These are phyloP conservation scores for Candida orba DNA, from an alignment of 805 yeast species.

Conservation along the genomic window DNA sequence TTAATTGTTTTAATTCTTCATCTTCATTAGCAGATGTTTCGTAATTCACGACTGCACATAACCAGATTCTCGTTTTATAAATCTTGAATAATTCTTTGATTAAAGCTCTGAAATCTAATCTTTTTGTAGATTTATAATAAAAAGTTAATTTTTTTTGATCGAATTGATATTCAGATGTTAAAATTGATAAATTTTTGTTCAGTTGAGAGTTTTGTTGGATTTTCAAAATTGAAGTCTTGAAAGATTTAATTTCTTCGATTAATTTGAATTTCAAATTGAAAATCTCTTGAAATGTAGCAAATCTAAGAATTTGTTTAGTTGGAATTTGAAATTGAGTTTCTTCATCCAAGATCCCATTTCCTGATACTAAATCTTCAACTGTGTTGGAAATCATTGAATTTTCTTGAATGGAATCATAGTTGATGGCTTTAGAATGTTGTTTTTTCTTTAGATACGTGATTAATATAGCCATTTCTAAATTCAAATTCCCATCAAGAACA, in stretches of 20 bases:
- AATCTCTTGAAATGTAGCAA: slow-evolving; percentile 68
- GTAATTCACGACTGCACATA: slow-evolving; percentile 48
- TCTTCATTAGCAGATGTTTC: background rate
- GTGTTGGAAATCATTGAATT: slow-evolving; percentile 14
- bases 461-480: slow-evolving; percentile 58
- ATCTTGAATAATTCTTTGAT: slow-evolving; percentile 68
- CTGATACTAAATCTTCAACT: slow-evolving; percentile 18
- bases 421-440: slow-evolving; percentile 51
- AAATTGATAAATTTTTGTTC: slow-evolving; percentile 45
- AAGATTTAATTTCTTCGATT: slow-evolving; percentile 66
- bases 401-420: slow-evolving; percentile 6
- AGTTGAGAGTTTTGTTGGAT: slow-evolving; percentile 30
- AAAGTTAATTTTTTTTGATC: slow-evolving; percentile 73
- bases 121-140: slow-evolving; percentile 55
- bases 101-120: slow-evolving; percentile 68
- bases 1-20: background rate
- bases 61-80: slow-evolving; percentile 76
- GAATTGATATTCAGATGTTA: slow-evolving; percentile 77
- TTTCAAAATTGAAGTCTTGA: slow-evolving; percentile 53
- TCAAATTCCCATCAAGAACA: slow-evolving; percentile 59
- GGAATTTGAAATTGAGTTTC: slow-evolving; percentile 54
- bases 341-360: slow-evolving; percentile 27
- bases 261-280: slow-evolving; percentile 55
- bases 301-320: slow-evolving; percentile 68
- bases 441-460: slow-evolving; percentile 69